A percentile compares a stretch with the other conserved stretches of the same genome.
Evolutionary conservation across 2,329 filamentous ascomycete genomes (phyloP).

Genomic region (Ramularia collo-cygni): DNA sequence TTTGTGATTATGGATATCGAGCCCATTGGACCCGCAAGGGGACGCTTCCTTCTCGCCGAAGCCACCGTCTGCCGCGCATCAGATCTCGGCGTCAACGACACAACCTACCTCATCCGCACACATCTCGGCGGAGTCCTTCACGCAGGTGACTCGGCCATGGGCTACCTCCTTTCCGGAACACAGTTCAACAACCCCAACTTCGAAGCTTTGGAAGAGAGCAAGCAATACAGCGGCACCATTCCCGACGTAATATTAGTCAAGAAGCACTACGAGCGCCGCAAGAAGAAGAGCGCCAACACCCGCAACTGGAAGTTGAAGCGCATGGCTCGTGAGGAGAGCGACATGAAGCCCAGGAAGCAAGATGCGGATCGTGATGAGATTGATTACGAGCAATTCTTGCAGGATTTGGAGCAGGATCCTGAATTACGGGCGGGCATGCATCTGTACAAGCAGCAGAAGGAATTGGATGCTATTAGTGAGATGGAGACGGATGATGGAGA

Average conservation of each 20-base stretch:
- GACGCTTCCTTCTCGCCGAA: conserved; percentile 78
- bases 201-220: conserved; percentile 72
- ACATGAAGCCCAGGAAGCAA: conserved; percentile 76
- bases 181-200: conserved; percentile 89
- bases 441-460: conserved; percentile 64
- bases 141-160: conserved; percentile 85
- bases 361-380: conserved; percentile 83
- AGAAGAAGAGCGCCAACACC: conserved; percentile 54
- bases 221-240: conserved; percentile 68
- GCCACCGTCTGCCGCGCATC: conserved; percentile 79
- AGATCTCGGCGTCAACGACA: conserved; percentile 80
- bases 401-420: conserved; percentile 90
- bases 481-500: conserved; percentile 48
- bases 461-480: conserved; percentile 60
- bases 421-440: conserved; percentile 79
- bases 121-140: conserved; percentile 82
- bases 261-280: conserved; percentile 86
- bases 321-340: conserved; percentile 83
- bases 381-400: conserved; percentile 96
- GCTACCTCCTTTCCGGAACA: conserved; percentile 81
- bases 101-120: conserved; percentile 81
- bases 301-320: conserved; percentile 94
- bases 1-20: conserved; percentile 96
- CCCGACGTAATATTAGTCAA: conserved; percentile 94
- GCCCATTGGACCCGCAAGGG: conserved; percentile 64